A percentile compares a stretch with the other conserved stretches of the same genome.
Evolutionary conservation across 441 rosid genomes (phyloP).

Genomic region (Erysimum cheiri): DNA sequence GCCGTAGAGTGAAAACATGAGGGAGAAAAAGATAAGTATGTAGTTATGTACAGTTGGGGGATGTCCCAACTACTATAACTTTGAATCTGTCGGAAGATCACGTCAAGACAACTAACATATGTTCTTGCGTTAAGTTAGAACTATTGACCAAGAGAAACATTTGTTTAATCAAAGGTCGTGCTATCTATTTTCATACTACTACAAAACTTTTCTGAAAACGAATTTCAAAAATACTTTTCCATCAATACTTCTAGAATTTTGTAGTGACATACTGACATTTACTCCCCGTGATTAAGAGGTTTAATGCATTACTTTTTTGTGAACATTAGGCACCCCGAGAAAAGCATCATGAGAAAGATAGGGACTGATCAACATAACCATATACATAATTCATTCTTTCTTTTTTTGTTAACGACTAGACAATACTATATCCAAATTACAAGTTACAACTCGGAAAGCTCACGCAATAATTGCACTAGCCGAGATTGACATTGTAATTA

Average conservation of each 20-base stretch:
- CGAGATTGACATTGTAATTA: conserved; percentile 10
- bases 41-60: conserved; percentile 21
- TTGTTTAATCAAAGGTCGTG: background rate
- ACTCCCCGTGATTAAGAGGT: background rate
- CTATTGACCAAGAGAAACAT: conserved; percentile 25
- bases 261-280: background rate
- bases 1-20: conserved; percentile 3
- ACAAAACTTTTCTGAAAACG: background rate
- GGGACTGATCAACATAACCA: background rate
- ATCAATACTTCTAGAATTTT: background rate
- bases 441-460: conserved; percentile 5
- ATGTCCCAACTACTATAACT: conserved; percentile 34
- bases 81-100: conserved; percentile 41
- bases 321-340: background rate
- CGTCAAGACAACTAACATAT: conserved; percentile 41
- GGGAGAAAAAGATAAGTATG: background rate
- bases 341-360: background rate
- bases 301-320: background rate
- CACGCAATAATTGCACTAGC: conserved; percentile 7
- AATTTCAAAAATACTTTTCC: conserved; percentile 9
- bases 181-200: background rate
- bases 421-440: background rate
- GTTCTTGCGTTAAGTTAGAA: conserved; percentile 17
- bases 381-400: background rate
- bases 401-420: background rate